Base-by-base conservation (phyloP, 305 asterid species). In the Fraxinus baroniana region DNA sequence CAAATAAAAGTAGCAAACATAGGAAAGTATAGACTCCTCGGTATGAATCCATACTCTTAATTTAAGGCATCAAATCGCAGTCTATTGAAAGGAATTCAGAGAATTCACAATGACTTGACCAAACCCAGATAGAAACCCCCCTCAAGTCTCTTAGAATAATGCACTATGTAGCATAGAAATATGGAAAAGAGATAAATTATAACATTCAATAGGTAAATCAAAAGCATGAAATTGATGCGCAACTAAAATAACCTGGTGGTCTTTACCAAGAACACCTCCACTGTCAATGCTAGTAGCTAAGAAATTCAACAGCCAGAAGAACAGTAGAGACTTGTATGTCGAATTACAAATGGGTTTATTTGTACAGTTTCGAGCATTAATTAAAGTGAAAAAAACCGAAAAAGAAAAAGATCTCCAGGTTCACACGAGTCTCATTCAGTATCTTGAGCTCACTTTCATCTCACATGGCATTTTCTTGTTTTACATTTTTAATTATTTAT, bases 351-450 rank as follows among this genome's bases (percentile, higher is more conserved):
- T 15, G 60, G 20, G 60, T 49, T 3, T 46, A 64, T 68, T 70
- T 70, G 13, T 41, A 76, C 30, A 73, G 49, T 49, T 46, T 49
- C 18, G 60, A 49, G 60, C 60, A 49, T 49, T 49, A 49, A 49
- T 15, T 49, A 49, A 49, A 49, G 20, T 49, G 60, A 49, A 3
- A 15, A 49, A 15, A 49, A 49, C 15, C 7, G 4, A 3, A 49
- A 49, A 49, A 7, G 33, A 6, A 15, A 79, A 60, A 83, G 75
- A 78, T 78, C 76, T 73, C 52, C 87, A 76, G 78, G 84, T 78
- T 86, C 87, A 84, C 86, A 81, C 26, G 89, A 81, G 87, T 84
- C 89, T 39, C 84, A 86, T 64, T 83, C 84, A 85, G 46, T 73
- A 74, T 78, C 80, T 84, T 72, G 83, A 26, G 74, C 37, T 26